Evolutionary conservation across 768 basidiomycete genomes (phyloP).

Genomic region (Hemileccinum impolitum): DNA sequence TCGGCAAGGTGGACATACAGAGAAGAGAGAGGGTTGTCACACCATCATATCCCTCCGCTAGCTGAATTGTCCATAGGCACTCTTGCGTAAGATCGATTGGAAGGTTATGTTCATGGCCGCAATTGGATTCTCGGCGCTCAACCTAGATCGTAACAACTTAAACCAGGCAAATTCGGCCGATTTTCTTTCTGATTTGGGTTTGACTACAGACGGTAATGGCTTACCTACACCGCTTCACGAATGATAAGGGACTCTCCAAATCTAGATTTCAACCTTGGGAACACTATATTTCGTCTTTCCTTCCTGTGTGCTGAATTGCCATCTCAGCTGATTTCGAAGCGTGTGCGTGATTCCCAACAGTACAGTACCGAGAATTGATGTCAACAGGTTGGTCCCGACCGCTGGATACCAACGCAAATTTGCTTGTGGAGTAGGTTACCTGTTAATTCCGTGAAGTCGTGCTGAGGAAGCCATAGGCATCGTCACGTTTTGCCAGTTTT

Average conservation of each 20-base stretch:
- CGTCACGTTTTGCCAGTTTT: slow-evolving; percentile 52
- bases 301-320: slow-evolving; percentile 59
- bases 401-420: slow-evolving; percentile 62
- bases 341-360: slow-evolving; percentile 30
- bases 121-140: slow-evolving; percentile 55
- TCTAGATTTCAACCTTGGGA: slow-evolving; percentile 55
- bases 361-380: neutral
- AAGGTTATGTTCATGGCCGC: slow-evolving; percentile 57
- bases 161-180: slow-evolving; percentile 56
- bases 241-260: neutral
- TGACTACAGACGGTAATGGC: slow-evolving; percentile 45
- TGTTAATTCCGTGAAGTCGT: neutral
- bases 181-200: slow-evolving; percentile 51
- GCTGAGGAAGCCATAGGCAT: slow-evolving; percentile 23
- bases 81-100: slow-evolving; percentile 58
- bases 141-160: slow-evolving; percentile 52
- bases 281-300: slow-evolving; percentile 48
- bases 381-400: slow-evolving; percentile 53
- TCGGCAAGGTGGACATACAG: slow-evolving; percentile 56
- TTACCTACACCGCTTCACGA: neutral
- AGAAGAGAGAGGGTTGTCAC: slow-evolving; percentile 43
- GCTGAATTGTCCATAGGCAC: slow-evolving; percentile 28
- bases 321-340: slow-evolving; percentile 60
- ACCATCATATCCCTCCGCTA: neutral
- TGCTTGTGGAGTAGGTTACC: slow-evolving; percentile 42